Percentiles rank a stretch among this genome's conserved stretches.
Evolutionary conservation across 345 rosid genomes (phyloP).

Genomic region (Eucalyptus albens): DNA sequence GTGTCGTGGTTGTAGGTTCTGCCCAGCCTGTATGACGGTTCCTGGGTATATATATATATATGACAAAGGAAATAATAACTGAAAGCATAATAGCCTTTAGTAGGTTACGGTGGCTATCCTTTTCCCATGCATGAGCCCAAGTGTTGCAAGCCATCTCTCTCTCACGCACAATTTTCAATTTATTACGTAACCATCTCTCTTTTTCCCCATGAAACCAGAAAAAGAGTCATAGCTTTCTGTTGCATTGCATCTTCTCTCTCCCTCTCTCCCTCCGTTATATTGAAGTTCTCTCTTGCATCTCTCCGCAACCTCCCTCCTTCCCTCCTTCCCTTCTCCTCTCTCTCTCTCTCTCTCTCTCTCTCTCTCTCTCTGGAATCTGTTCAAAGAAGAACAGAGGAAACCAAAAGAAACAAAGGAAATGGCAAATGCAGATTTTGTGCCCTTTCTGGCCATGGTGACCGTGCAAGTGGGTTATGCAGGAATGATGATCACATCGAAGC

Average conservation of each 20-base stretch:
- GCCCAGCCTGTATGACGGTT: too few relatives aligned
- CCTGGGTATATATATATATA: not conserved
- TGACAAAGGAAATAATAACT: not conserved
- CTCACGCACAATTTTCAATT: not conserved
- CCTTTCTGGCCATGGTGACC: conserved; percentile 65
- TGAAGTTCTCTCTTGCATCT: not conserved
- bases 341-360: not conserved
- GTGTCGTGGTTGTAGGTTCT: too few relatives aligned
- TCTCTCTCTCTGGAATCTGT: not conserved
- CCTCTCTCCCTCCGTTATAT: not conserved
- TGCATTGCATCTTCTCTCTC: not conserved
- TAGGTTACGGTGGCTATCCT: not conserved
- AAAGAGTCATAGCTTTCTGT: not conserved
- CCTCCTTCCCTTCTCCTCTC: not conserved
- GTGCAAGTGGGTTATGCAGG: conserved; percentile 72
- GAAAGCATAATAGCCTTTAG: not conserved
- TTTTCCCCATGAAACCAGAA: not conserved
- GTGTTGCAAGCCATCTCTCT: not conserved
- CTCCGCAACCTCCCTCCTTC: not conserved
- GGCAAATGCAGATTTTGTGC: conserved; percentile 2
- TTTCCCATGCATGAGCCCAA: not conserved
- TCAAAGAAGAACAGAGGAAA: not conserved
- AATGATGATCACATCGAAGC: conserved; percentile 73
- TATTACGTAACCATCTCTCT: not conserved
- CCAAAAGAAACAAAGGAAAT: not conserved